A percentile compares a stretch with the other conserved stretches of the same genome.
phyloP scores from a whole-genome alignment of 2,329 filamentous ascomycete species.

The Exserohilum turcica region DNA sequence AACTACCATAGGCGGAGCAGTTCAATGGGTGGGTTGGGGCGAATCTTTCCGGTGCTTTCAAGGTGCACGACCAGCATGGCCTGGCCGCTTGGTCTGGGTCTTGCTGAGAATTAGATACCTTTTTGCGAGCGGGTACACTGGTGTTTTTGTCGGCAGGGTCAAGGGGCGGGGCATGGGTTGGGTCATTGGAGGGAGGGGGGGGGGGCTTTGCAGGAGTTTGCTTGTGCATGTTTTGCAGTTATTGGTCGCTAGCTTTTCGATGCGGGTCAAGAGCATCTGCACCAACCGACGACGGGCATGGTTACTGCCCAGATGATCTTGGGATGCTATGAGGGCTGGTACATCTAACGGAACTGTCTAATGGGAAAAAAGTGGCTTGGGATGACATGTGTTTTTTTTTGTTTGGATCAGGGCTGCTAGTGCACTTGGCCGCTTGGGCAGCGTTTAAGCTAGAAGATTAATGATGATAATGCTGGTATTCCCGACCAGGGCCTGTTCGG shows the following conservation, averaged over 20 bases:
- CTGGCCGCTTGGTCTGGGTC: conserved; percentile 39
- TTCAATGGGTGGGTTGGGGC: conserved; percentile 33
- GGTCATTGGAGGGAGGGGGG: too few relatives aligned
- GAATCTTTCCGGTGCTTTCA: conserved; percentile 42
- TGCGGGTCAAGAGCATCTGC: conserved; percentile 26
- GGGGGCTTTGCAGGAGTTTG: conserved; percentile 34
- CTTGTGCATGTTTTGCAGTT: conserved; percentile 23
- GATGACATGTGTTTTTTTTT: not conserved
- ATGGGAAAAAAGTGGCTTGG: conserved; percentile 41
- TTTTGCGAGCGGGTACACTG: conserved; percentile 34
- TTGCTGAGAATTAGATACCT: conserved; percentile 39
- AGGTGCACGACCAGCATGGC: conserved; percentile 35
- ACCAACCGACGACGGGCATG: conserved; percentile 18
- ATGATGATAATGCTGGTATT: not conserved
- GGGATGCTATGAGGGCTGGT: conserved; percentile 27
- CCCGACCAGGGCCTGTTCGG: not conserved
- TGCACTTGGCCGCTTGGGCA: too few relatives aligned
- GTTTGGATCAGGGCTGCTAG: too few relatives aligned
- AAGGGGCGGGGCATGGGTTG: conserved; percentile 30
- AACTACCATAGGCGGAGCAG: conserved; percentile 34
- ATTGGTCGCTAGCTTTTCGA: conserved; percentile 21
- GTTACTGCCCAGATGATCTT: conserved; percentile 26
- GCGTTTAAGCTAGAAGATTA: too few relatives aligned
- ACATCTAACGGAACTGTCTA: conserved; percentile 31
- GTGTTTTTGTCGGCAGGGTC: conserved; percentile 39